Evolutionary conservation across 176 grass and related monocot species (phyloP), one percentile per base, ranked within the genome.

Genomic region (Poa annua): DNA sequence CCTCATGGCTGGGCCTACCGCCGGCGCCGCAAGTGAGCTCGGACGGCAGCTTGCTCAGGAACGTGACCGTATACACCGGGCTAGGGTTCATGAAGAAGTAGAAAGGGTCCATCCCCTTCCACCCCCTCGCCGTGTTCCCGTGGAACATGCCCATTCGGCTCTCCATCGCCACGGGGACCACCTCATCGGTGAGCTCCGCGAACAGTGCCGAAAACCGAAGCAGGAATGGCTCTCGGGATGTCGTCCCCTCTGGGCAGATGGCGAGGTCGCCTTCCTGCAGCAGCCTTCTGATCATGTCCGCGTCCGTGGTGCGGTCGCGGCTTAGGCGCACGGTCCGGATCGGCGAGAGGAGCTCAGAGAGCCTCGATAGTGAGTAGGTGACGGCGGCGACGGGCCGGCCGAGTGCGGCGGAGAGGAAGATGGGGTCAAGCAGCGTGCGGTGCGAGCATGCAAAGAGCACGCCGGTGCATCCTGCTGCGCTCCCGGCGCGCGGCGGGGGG

Each of bases 71-170:
- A 81, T 97, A 97, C 0, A 76, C 73, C 6, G 94, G 94, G 77
- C 84, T 94, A 0, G 94, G 92, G 84, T 94, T 97, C 94, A 97
- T 92, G 88, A 97, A 94, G 89, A 97, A 97, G 84, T 90, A 97
- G 86, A 97, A 87, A 0, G 92, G 90, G 63, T 94, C 94, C 94
- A 97, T 92, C 65, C 88, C 90, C 20, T 97, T 97, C 89, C 94
- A 94, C 3, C 94, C 92, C 52, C 86, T 90, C 1, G 92, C 94
- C 11, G 94, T 97, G 17, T 92, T 97, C 52, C 92, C 94, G 42
- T 97, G 94, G 88, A 97, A 97, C 77, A 94, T 72, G 14, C 84
- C 42, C 86, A 92, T 94, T 17, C 78, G 49, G 88, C 80, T 83
- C 88, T 97, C 92, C 90, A 91, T 97, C 1, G 90, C 94, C 69